Evolutionary conservation across 2,329 filamentous ascomycete species (phyloP), one percentile per base, ranked within the genome.

Genomic region (Claviceps sorghi): DNA sequence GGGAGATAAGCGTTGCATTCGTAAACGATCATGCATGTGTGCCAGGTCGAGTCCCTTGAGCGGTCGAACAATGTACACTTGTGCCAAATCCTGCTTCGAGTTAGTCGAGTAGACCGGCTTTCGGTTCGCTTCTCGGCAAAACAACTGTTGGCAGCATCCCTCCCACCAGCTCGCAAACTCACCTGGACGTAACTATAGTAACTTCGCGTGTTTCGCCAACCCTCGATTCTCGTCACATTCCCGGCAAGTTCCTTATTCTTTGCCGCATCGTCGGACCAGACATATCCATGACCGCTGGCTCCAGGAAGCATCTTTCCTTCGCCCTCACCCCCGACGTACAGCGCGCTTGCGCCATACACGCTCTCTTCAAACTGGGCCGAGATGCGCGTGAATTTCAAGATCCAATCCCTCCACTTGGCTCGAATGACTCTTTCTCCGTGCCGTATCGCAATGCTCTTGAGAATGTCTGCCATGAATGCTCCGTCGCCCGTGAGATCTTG

Each of bases 101-200:
- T n/a, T n/a, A n/a, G n/a, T n/a, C n/a, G n/a, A n/a, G n/a, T n/a
- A n/a, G n/a, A n/a, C n/a, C n/a, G n/a, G n/a, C n/a, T n/a, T n/a
- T n/a, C n/a, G n/a, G n/a, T n/a, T n/a, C n/a, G n/a, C n/a, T n/a
- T n/a, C 21, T 29, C 19, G 41, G 22, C 30, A 11, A 11, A 38
- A 26, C 10, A 26, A 21, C 19, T 15, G 4, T 36, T 2, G 34
- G 34, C 34, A 36, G 11, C 34, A 11, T 36, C 34, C 34, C 2
- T n/a, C n/a, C n/a, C n/a, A n/a, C n/a, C 11, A 15, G 34, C 4
- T 7, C 21, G 1, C 45, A n/a, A n/a, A 48, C 72, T 60, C 67
- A 83, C 87, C 72, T 95, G 88, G 57, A 97, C 91, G 64, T 88
- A 97, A 58, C 87, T 89, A 69, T 94, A 95, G 65, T 98, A 98